These are phyloP conservation scores for Eucommia ulmoides DNA, from an alignment of 257 asterid genomes.

Conservation along the genomic window DNA sequence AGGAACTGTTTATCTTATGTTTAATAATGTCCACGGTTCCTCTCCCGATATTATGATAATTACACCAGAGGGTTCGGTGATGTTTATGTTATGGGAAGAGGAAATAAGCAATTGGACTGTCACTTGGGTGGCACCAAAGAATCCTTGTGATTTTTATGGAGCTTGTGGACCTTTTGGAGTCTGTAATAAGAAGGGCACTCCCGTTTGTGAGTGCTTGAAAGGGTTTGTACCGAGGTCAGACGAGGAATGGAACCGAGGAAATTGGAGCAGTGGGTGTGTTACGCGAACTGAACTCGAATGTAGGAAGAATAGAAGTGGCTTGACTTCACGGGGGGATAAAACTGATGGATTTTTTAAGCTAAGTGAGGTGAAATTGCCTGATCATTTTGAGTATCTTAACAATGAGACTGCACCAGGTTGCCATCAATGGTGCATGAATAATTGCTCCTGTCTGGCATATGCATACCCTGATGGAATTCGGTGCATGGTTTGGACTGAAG, in stretches of 20 bases:
- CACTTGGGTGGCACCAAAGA: conserved; percentile 1
- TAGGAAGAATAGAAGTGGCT: conserved; percentile 1
- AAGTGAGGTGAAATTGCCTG: conserved; percentile 21
- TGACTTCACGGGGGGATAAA: background rate
- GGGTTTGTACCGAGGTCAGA: conserved; percentile 8
- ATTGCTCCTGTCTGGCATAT: conserved; percentile 23
- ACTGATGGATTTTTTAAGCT: conserved; percentile 15
- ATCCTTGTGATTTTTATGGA: conserved; percentile 13
- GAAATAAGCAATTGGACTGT: conserved; percentile 1
- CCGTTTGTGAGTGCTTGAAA: no score
- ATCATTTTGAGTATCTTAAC: conserved; percentile 6
- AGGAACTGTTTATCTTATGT: no score
- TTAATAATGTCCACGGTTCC: background rate
- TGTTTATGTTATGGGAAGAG: conserved; percentile 1
- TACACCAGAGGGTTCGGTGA: conserved; percentile 7
- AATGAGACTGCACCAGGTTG: conserved; percentile 5
- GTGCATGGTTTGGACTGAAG: conserved; percentile 22
- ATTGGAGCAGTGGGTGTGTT: conserved; percentile 22
- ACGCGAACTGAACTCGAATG: conserved; percentile 12
- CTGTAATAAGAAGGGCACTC: conserved; percentile 7
- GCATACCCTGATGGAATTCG: conserved; percentile 18
- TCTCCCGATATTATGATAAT: background rate
- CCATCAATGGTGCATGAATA: no score
- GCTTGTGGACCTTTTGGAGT: conserved; percentile 19
- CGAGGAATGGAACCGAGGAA: conserved; percentile 17